A percentile compares a stretch with the other conserved stretches of the same genome.
phyloP scores from a whole-genome alignment of 2,329 filamentous ascomycete species.

The Falciphora oryzae region DNA sequence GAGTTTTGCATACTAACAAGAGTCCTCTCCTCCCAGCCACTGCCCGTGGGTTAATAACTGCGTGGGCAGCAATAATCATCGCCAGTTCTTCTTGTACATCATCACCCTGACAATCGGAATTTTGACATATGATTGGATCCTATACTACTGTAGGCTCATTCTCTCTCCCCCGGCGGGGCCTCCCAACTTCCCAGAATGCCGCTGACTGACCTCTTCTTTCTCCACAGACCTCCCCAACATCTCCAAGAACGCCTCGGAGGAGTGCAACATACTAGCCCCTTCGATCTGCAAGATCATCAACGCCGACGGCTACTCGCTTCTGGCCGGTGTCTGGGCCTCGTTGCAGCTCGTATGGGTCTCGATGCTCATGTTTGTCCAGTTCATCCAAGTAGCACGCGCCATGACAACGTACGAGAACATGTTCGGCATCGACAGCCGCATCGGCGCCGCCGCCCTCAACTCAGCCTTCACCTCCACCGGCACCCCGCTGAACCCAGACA shows the following conservation, averaged over 20 bases:
- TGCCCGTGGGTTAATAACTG: slow-evolving; percentile 99
- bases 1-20: slow-evolving; percentile 3
- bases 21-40: slow-evolving; percentile 50
- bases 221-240: slow-evolving; percentile 57
- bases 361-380: slow-evolving; percentile 94
- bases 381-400: slow-evolving; percentile 84
- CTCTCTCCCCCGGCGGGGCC: too few relatives aligned
- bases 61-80: slow-evolving; percentile 89
- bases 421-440: slow-evolving; percentile 65
- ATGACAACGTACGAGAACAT: slow-evolving; percentile 98
- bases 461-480: slow-evolving; percentile 75
- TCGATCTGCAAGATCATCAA: slow-evolving; percentile 70
- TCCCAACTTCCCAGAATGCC: not conserved
- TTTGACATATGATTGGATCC: slow-evolving; percentile 62
- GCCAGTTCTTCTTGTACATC: slow-evolving; percentile 91
- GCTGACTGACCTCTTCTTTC: not conserved
- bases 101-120: slow-evolving; percentile 72
- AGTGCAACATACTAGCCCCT: slow-evolving; percentile 72
- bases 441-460: slow-evolving; percentile 48
- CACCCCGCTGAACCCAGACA: slow-evolving; percentile 61
- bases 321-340: slow-evolving; percentile 71
- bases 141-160: slow-evolving; percentile 62
- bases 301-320: slow-evolving; percentile 76
- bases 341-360: slow-evolving; percentile 91
- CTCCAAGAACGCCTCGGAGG: slow-evolving; percentile 43